Percentiles rank a stretch among this genome's conserved stretches.
phyloP scores from a whole-genome alignment of 768 basidiomycete species.

The Hysterangium stoloniferum region DNA sequence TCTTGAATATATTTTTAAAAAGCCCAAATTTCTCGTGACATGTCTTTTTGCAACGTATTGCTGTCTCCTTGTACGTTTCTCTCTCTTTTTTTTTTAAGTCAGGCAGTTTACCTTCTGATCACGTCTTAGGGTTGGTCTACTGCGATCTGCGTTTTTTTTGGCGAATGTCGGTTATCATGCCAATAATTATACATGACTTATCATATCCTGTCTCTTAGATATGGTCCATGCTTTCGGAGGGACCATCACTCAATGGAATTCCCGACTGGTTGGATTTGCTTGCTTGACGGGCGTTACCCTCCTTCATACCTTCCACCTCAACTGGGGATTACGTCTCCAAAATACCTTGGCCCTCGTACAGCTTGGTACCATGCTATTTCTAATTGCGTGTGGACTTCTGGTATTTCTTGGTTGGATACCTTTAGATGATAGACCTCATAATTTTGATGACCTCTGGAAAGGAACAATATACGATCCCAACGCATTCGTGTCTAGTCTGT shows the following conservation, averaged over 20 bases:
- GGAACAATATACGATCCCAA: slow-evolving; percentile 46
- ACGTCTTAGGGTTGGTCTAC: slow-evolving; percentile 44
- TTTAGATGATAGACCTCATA: slow-evolving; percentile 32
- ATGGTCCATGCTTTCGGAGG: slow-evolving; percentile 43
- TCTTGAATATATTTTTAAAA: slow-evolving; percentile 59
- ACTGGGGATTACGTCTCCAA: slow-evolving; percentile 53
- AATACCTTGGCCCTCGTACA: slow-evolving; percentile 58
- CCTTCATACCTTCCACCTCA: slow-evolving; percentile 46
- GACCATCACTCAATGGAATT: slow-evolving; percentile 32
- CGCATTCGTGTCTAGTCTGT: slow-evolving; percentile 55
- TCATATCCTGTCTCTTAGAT: slow-evolving; percentile 32
- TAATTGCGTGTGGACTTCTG: slow-evolving; percentile 48
- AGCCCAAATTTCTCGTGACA: slow-evolving; percentile 52
- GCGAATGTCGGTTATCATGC: slow-evolving; percentile 48
- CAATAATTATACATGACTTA: not conserved
- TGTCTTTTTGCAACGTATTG: slow-evolving; percentile 53
- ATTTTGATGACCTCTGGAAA: slow-evolving; percentile 55
- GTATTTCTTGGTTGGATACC: slow-evolving; percentile 3
- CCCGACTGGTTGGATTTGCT: slow-evolving; percentile 45
- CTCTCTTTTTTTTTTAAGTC: not conserved
- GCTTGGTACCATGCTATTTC: slow-evolving; percentile 42
- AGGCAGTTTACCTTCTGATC: not conserved
- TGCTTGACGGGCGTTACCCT: slow-evolving; percentile 51
- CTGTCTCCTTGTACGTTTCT: slow-evolving; percentile 45
- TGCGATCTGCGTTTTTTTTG: slow-evolving; percentile 57